Evolutionary conservation across 306 rosid genomes (phyloP).

Genomic region (Citrullus colocynthis): DNA sequence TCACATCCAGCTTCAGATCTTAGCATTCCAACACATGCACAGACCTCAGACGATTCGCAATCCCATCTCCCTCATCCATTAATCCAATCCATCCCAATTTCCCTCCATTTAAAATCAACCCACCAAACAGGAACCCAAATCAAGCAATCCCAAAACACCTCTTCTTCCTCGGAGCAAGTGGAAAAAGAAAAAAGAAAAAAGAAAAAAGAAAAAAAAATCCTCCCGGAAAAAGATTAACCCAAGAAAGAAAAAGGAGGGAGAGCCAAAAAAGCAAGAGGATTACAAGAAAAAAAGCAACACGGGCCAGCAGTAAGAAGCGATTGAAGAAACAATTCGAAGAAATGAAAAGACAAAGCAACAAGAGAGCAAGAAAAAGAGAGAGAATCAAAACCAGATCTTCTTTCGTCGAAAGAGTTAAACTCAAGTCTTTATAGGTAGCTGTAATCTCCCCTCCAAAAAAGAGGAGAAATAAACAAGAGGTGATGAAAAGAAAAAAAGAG

Average conservation of each 20-base stretch:
- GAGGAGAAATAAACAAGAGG: background rate
- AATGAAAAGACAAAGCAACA: background rate
- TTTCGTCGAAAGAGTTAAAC: background rate
- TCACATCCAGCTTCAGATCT: constrained; percentile 51
- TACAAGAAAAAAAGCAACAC: background rate
- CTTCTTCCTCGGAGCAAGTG: constrained; percentile 20
- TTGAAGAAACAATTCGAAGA: background rate
- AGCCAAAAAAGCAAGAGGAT: background rate
- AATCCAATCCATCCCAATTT: constrained; percentile 22
- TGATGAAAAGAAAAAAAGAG: background rate
- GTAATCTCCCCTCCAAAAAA: background rate
- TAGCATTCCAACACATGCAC: constrained; percentile 21
- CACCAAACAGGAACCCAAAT: constrained; percentile 14
- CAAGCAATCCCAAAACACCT: constrained; percentile 7
- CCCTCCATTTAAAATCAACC: constrained; percentile 18
- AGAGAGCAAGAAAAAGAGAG: background rate
- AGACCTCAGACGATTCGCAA: constrained; percentile 4
- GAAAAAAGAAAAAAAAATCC: constrained; percentile 19
- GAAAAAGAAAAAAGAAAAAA: background rate
- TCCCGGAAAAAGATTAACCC: background rate
- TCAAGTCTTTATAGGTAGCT: background rate
- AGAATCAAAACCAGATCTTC: constrained; percentile 4
- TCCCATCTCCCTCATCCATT: constrained; percentile 24
- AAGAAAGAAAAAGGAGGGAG: background rate
- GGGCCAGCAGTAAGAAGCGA: background rate